Percentiles rank a stretch among this genome's conserved stretches.
These are phyloP conservation scores for Clitocybe nebularis DNA, from an alignment of 1,284 basidiomycete species.

Conservation along the genomic window DNA sequence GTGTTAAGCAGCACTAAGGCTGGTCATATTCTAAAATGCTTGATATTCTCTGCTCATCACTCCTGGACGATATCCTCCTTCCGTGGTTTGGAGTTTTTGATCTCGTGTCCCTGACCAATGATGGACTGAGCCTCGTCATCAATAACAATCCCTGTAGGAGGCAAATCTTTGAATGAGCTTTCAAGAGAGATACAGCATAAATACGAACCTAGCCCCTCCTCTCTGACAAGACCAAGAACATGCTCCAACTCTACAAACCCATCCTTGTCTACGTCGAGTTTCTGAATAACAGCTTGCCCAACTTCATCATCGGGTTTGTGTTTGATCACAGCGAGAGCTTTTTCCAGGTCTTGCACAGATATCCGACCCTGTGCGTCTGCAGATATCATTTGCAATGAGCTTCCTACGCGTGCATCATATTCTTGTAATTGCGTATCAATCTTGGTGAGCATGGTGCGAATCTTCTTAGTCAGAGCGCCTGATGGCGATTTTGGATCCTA, in stretches of 20 bases:
- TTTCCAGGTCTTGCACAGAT: slow-evolving; percentile 85
- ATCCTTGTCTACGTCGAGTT: slow-evolving; percentile 95
- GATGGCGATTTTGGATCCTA: slow-evolving; percentile 77
- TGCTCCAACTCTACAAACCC: slow-evolving; percentile 90
- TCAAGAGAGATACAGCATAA: slow-evolving; percentile 4
- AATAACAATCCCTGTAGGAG: slow-evolving; percentile 55
- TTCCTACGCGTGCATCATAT: slow-evolving; percentile 90
- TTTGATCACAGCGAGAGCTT: slow-evolving; percentile 90
- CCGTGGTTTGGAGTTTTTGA: slow-evolving; percentile 72
- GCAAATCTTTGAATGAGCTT: slow-evolving; percentile 11
- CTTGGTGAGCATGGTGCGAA: slow-evolving; percentile 94
- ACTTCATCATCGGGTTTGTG: slow-evolving; percentile 91
- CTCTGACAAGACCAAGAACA: slow-evolving; percentile 73
- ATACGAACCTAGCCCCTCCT: slow-evolving; percentile 69
- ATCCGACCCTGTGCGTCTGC: slow-evolving; percentile 91
- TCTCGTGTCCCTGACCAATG: slow-evolving; percentile 71
- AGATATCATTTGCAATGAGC: slow-evolving; percentile 91
- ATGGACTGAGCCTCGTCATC: slow-evolving; percentile 73
- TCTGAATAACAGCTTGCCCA: slow-evolving; percentile 86
- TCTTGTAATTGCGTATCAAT: slow-evolving; percentile 91
- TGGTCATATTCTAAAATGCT: slow-evolving; percentile 6
- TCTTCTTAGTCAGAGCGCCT: slow-evolving; percentile 87
- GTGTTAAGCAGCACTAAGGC: slow-evolving; percentile 1
- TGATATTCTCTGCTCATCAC: slow-evolving; percentile 25
- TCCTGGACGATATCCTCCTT: slow-evolving; percentile 88